Conservation (phyloP, 2,329 filamentous ascomycete species). For the Spiromastix sp. region DNA sequence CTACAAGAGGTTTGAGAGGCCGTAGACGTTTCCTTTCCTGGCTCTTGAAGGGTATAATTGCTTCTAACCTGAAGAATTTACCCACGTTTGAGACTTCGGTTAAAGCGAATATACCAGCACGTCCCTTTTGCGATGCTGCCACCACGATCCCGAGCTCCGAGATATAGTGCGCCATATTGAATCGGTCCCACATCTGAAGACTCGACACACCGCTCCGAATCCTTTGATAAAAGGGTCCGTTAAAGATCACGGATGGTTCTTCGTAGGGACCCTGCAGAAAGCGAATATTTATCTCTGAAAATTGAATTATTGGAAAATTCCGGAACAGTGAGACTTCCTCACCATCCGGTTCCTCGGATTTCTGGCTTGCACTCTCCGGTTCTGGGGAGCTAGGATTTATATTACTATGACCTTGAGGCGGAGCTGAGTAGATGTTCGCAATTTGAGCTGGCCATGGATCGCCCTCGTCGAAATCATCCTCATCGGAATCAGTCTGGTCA, state of each 20-base stretch:
- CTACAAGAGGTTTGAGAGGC: constrained; percentile 39
- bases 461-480: too few relatives aligned
- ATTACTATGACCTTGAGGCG: too few relatives aligned
- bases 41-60: constrained; percentile 42
- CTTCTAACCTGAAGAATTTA: constrained; percentile 45
- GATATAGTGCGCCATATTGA: constrained; percentile 49
- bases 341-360: constrained; percentile 8
- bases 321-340: constrained; percentile 11
- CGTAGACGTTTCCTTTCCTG: constrained; percentile 38
- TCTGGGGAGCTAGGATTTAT: too few relatives aligned
- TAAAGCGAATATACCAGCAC: constrained; percentile 44
- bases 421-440: too few relatives aligned
- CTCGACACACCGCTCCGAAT: constrained; percentile 17
- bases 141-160: constrained; percentile 50
- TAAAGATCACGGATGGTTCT: constrained; percentile 22
- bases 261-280: constrained; percentile 25
- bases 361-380: too few relatives aligned
- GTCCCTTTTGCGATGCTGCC: constrained; percentile 47
- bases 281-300: constrained; percentile 30
- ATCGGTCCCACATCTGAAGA: constrained; percentile 33
- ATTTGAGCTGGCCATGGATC: too few relatives aligned
- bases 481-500: too few relatives aligned
- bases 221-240: constrained; percentile 19
- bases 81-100: constrained; percentile 29
- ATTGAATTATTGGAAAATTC: constrained; percentile 33